phyloP scores from a whole-genome alignment of 2,329 filamentous ascomycete genomes.

The Didymella pomorum region DNA sequence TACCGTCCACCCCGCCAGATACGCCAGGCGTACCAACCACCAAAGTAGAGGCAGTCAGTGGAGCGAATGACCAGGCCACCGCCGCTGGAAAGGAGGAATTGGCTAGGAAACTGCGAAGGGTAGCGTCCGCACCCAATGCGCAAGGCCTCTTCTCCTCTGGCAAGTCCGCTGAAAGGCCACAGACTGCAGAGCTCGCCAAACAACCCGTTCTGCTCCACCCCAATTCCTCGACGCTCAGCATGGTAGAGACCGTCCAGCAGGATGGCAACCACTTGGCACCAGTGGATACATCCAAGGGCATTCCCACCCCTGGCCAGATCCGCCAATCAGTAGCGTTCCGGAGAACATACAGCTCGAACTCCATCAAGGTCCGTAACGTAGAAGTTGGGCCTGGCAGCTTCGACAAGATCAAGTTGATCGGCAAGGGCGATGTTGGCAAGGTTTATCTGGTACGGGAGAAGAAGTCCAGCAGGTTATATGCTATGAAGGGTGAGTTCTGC shows the following conservation, averaged over 20 bases:
- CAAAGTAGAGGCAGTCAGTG: slow-evolving; percentile 73
- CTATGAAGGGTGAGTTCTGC: slow-evolving; percentile 85
- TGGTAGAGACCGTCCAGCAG: slow-evolving; percentile 57
- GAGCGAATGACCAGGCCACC: slow-evolving; percentile 70
- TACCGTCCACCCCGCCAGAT: slow-evolving; percentile 90
- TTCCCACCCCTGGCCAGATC: slow-evolving; percentile 72
- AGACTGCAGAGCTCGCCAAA: slow-evolving; percentile 86
- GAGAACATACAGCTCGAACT: slow-evolving; percentile 97
- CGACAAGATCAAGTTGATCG: slow-evolving; percentile 99
- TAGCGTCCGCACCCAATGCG: slow-evolving; percentile 95
- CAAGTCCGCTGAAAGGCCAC: slow-evolving; percentile 67
- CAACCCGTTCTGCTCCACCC: slow-evolving; percentile 73
- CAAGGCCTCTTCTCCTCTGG: slow-evolving; percentile 80
- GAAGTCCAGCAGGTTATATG: slow-evolving; percentile 93
- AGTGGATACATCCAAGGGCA: slow-evolving; percentile 57
- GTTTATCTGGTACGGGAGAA: slow-evolving; percentile 98
- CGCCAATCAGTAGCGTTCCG: slow-evolving; percentile 77
- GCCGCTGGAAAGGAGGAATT: slow-evolving; percentile 90
- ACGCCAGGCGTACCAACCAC: slow-evolving; percentile 72
- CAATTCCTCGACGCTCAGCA: slow-evolving; percentile 60
- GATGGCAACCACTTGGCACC: slow-evolving; percentile 42
- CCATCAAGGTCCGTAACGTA: slow-evolving; percentile 97
- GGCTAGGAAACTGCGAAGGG: slow-evolving; percentile 88
- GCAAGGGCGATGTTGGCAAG: slow-evolving; percentile 98
- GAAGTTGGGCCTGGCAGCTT: slow-evolving; percentile 96